Conservation (phyloP, 2,329 filamentous ascomycete species). For the Fusarium torreyae region DNA sequence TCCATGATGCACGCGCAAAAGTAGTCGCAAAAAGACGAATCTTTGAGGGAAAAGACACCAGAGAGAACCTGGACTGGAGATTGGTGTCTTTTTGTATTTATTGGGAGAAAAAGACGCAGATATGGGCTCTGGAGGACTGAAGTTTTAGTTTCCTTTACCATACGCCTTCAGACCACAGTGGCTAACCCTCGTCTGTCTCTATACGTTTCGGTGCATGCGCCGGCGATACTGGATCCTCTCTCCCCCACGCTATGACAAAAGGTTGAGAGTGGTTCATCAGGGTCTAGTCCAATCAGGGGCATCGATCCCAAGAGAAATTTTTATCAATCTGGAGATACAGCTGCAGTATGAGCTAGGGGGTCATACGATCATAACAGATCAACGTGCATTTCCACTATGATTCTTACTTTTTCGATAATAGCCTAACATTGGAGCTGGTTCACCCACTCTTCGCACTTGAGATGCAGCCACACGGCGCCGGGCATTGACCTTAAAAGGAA, state of each 20-base stretch:
- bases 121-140: slow-evolving; percentile 12
- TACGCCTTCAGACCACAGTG: neutral
- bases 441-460: neutral
- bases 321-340: slow-evolving; percentile 3
- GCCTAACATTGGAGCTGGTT: neutral
- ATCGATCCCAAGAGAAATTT: neutral
- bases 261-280: neutral
- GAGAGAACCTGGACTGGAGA: too few species aligned
- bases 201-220: slow-evolving; percentile 2
- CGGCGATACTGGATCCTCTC: neutral
- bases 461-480: neutral
- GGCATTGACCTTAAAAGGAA: slow-evolving; percentile 5
- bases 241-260: slow-evolving; percentile 20
- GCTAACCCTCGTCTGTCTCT: neutral
- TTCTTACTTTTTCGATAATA: fast-evolving
- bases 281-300: slow-evolving; percentile 1
- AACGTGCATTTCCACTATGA: fast-evolving
- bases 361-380: slow-evolving; percentile 6
- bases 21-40: too few species aligned
- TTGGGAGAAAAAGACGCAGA: neutral
- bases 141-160: neutral
- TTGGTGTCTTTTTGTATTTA: too few species aligned
- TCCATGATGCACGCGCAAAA: slow-evolving; percentile 11
- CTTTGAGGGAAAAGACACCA: too few species aligned
- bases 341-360: neutral